Evolutionary conservation across 148 eudicot genomes (phyloP).

Genomic region (Rhododendron griersonianum): DNA sequence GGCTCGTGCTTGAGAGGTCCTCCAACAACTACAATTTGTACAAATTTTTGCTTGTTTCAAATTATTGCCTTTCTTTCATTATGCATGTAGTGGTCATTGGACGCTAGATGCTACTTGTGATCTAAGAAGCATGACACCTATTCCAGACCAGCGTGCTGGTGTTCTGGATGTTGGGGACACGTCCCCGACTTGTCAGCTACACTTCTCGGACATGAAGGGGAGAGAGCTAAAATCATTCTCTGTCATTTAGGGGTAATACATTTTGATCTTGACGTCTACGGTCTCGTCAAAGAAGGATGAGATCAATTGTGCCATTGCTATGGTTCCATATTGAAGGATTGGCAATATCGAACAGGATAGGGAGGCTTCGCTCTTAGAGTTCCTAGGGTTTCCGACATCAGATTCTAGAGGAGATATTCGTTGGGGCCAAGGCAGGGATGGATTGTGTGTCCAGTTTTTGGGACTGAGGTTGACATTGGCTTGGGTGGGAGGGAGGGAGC

Average conservation of each 20-base stretch:
- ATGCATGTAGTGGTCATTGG: not conserved
- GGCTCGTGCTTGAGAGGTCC: constrained; percentile 84
- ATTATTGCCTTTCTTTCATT: not conserved
- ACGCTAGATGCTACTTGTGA: not conserved
- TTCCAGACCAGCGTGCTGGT: not conserved
- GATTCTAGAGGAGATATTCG: too few relatives aligned
- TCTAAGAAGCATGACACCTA: not conserved
- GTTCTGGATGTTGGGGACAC: not conserved
- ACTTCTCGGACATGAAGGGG: not conserved
- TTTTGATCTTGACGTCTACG: not conserved
- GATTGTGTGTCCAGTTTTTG: not conserved
- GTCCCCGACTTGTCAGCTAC: not conserved
- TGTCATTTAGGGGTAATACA: not conserved
- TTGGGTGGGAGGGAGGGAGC: not conserved
- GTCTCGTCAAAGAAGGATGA: not conserved
- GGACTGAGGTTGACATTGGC: not conserved
- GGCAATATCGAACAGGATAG: not conserved
- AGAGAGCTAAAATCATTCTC: not conserved
- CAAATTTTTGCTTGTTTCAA: not conserved
- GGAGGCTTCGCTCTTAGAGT: not conserved
- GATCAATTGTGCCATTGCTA: not conserved
- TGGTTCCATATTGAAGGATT: not conserved
- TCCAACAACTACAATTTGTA: constrained; percentile 89
- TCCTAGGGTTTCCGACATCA: too few relatives aligned
- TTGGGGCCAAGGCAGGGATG: not conserved